These are phyloP conservation scores for Paramecium sexaurelia DNA, from an alignment of 73 alveolate genomes.

Conservation along the genomic window DNA sequence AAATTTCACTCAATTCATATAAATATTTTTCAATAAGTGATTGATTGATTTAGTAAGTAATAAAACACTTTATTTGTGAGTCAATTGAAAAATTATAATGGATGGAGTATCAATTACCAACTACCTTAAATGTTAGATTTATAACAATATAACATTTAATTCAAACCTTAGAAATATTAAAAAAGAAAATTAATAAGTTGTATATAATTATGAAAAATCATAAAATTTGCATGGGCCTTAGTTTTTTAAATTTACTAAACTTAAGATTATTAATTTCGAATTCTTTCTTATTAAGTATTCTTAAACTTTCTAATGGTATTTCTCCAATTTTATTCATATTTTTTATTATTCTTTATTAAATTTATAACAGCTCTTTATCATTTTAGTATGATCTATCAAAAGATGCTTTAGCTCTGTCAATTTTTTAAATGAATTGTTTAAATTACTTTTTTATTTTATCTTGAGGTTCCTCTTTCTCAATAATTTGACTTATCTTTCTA, in stretches of 20 bases:
- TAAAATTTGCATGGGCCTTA: constrained; percentile 10
- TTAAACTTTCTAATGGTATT: constrained; percentile 9
- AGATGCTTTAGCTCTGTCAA: neutral
- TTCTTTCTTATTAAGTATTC: neutral
- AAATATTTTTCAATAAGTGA: neutral
- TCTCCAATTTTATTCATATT: constrained; percentile 51
- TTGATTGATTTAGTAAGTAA: too few species aligned
- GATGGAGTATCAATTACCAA: neutral
- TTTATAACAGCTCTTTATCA: neutral
- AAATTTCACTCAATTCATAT: neutral
- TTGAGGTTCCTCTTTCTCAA: neutral
- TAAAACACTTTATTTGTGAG: neutral
- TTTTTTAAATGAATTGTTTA: neutral
- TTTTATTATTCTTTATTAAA: constrained; percentile 20
- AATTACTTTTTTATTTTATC: neutral
- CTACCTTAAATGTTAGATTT: neutral
- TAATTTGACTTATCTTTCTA: neutral
- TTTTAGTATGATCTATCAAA: neutral
- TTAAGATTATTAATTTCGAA: neutral
- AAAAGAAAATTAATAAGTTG: neutral
- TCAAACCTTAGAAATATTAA: neutral
- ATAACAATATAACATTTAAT: neutral
- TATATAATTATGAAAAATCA: neutral
- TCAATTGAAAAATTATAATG: neutral
- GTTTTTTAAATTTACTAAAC: neutral